These are phyloP conservation scores for Neoconidiobolus thromboides DNA, from an alignment of 371 early-diverging fungal genomes.

Conservation along the genomic window DNA sequence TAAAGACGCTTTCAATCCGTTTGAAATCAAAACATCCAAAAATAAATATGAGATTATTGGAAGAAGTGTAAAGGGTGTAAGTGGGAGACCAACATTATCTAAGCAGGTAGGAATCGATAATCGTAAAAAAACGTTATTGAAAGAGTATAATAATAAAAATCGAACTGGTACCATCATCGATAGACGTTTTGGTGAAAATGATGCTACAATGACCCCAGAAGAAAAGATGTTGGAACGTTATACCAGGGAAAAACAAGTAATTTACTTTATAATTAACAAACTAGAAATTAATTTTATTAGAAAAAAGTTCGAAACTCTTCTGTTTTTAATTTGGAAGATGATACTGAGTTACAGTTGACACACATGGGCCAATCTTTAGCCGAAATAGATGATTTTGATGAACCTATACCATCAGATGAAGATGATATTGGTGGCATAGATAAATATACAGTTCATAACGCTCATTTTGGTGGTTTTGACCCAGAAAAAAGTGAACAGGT, in stretches of 20 bases:
- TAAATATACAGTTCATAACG: constrained; percentile 35
- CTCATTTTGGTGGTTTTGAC: constrained; percentile 79
- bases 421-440: constrained; percentile 46
- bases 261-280: not conserved
- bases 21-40: constrained; percentile 59
- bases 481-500: constrained; percentile 13
- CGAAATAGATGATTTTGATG: constrained; percentile 63
- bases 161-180: constrained; percentile 67
- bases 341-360: constrained; percentile 51
- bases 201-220: constrained; percentile 70
- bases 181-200: constrained; percentile 86
- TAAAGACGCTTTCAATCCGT: constrained; percentile 58
- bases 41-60: constrained; percentile 73
- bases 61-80: constrained; percentile 61
- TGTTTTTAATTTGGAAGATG: constrained; percentile 71
- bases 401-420: constrained; percentile 41
- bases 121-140: constrained; percentile 65
- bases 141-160: constrained; percentile 47
- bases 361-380: constrained; percentile 81
- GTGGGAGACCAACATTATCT: constrained; percentile 60
- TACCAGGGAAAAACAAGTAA: constrained; percentile 59
- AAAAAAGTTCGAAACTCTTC: constrained; percentile 15
- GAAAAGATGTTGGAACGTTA: constrained; percentile 91
- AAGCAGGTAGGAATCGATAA: constrained; percentile 70
- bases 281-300: constrained; percentile 3